Conservation (phyloP, 2,329 filamentous ascomycete species). For the Cladosporium sp. region DNA sequence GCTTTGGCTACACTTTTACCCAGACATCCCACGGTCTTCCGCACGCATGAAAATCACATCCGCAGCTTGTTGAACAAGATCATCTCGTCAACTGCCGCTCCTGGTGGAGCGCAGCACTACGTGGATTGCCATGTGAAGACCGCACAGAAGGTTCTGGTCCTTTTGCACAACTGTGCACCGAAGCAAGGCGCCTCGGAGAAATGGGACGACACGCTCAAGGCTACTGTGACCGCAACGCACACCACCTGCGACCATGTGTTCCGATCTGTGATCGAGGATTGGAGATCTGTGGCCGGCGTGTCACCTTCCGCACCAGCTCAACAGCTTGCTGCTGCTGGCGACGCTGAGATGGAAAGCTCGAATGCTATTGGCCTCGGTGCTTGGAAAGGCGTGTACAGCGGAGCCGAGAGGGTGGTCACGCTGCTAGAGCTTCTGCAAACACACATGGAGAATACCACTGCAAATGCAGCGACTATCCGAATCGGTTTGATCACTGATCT, state of each 20-base stretch:
- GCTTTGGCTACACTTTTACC: slow-evolving; percentile 67
- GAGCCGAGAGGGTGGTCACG: slow-evolving; percentile 61
- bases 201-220: slow-evolving; percentile 64
- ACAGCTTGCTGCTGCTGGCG: slow-evolving; percentile 15
- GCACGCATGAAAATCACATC: slow-evolving; percentile 66
- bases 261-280: slow-evolving; percentile 72
- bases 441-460: slow-evolving; percentile 59
- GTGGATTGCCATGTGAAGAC: slow-evolving; percentile 31
- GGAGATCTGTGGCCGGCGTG: slow-evolving; percentile 58
- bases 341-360: slow-evolving; percentile 14
- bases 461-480: slow-evolving; percentile 59
- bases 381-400: slow-evolving; percentile 72
- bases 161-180: slow-evolving; percentile 72
- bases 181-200: slow-evolving; percentile 73
- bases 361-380: slow-evolving; percentile 48
- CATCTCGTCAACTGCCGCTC: slow-evolving; percentile 35
- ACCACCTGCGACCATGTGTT: slow-evolving; percentile 69
- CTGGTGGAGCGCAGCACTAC: slow-evolving; percentile 13
- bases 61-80: slow-evolving; percentile 19
- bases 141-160: slow-evolving; percentile 60
- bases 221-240: slow-evolving; percentile 60
- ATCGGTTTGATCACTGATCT: slow-evolving; percentile 64
- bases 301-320: slow-evolving; percentile 18
- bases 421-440: slow-evolving; percentile 60
- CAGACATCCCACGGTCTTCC: slow-evolving; percentile 76